phyloP scores from a whole-genome alignment of 768 basidiomycete species.

The Pleurotus platypus region DNA sequence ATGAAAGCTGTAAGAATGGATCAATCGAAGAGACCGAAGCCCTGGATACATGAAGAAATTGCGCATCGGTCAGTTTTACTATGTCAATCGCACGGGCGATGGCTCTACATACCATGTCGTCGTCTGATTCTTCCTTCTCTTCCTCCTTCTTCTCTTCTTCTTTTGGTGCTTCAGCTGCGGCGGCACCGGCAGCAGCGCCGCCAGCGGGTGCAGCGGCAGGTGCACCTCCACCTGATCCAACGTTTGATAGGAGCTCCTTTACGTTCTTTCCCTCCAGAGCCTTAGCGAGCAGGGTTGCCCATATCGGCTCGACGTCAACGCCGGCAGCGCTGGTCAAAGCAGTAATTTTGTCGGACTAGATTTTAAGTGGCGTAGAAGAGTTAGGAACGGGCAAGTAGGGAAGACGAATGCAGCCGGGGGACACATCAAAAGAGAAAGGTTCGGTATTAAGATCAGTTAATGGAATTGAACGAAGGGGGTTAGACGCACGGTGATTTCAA shows the following conservation, averaged over 20 bases:
- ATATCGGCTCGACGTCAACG: constrained; percentile 92
- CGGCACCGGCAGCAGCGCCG: constrained; percentile 54
- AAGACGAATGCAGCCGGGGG: not conserved
- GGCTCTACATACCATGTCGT: constrained; percentile 68
- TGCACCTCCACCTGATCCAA: constrained; percentile 84
- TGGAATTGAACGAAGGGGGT: not conserved
- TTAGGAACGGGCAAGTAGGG: not conserved
- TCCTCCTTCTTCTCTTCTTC: constrained; percentile 85
- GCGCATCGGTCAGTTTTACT: not conserved
- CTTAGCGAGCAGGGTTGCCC: constrained; percentile 95
- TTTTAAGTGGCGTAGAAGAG: not conserved
- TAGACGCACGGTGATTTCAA: constrained; percentile 91
- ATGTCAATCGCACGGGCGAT: not conserved
- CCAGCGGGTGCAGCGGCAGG: constrained; percentile 51
- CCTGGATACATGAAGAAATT: constrained; percentile 40
- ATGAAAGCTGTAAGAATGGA: constrained; percentile 12
- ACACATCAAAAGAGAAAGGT: not conserved
- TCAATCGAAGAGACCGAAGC: constrained; percentile 97
- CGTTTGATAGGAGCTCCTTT: constrained; percentile 92
- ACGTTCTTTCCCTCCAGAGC: constrained; percentile 98
- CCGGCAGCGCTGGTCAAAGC: constrained; percentile 81
- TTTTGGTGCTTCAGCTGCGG: constrained; percentile 68
- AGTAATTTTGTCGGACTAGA: constrained; percentile 86
- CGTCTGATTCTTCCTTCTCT: constrained; percentile 87
- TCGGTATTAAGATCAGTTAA: not conserved